These are phyloP conservation scores for Microsporum audouinii DNA, from an alignment of 2,329 filamentous ascomycete genomes.

Conservation along the genomic window DNA sequence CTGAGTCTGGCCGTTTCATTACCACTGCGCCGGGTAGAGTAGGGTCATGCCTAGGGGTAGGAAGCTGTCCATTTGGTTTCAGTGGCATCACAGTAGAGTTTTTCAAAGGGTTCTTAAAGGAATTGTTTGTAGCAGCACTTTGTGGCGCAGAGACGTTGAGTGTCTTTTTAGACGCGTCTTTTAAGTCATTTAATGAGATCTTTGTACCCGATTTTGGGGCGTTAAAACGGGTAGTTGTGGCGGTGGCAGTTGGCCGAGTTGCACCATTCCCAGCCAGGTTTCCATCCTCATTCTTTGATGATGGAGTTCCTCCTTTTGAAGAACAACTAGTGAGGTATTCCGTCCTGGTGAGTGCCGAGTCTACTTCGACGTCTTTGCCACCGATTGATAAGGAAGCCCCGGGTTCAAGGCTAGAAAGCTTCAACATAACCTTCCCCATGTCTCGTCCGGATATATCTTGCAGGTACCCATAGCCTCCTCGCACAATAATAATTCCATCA, in stretches of 20 bases:
- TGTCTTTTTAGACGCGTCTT: constrained; percentile 29
- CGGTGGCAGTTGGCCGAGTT: neutral
- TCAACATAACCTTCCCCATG: constrained; percentile 48
- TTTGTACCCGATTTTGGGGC: constrained; percentile 2
- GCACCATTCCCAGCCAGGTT: neutral
- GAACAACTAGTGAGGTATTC: constrained; percentile 40
- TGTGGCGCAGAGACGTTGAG: constrained; percentile 30
- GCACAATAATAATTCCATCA: constrained; percentile 52
- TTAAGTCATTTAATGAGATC: constrained; percentile 3
- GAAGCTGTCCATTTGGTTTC: constrained; percentile 31
- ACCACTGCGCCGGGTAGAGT: constrained; percentile 49
- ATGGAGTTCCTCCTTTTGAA: constrained; percentile 12
- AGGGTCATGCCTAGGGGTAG: constrained; percentile 56
- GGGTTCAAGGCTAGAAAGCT: constrained; percentile 43
- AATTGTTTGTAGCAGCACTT: constrained; percentile 31
- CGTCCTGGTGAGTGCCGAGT: constrained; percentile 48
- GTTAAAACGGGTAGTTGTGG: neutral
- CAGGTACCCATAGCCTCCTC: constrained; percentile 47
- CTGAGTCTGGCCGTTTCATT: constrained; percentile 50
- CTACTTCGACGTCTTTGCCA: constrained; percentile 59
- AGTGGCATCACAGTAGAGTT: constrained; percentile 41
- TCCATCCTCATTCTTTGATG: neutral
- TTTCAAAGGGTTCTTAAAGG: constrained; percentile 54
- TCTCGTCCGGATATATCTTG: constrained; percentile 53
- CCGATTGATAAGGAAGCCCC: constrained; percentile 52